Percentiles rank a stretch among this genome's conserved stretches.
These are phyloP conservation scores for Acanthamoeba pearcei DNA, from an alignment of 208 protist species.

Conservation along the genomic window DNA sequence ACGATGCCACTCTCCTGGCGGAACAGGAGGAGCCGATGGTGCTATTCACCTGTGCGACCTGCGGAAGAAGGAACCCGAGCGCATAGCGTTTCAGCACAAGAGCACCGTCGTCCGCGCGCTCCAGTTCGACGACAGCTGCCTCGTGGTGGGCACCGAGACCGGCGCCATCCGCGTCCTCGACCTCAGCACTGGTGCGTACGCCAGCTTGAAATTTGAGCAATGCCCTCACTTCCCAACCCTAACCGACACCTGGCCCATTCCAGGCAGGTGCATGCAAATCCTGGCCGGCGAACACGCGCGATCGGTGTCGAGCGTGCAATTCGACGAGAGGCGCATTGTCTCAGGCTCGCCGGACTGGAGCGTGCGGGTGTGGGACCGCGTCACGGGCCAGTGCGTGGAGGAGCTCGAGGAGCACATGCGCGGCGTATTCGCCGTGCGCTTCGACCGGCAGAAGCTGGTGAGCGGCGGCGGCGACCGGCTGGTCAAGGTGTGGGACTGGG, in stretches of 20 bases:
- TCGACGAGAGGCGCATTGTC: conserved; percentile 7
- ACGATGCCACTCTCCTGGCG: not conserved
- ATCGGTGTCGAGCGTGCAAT: conserved; percentile 49
- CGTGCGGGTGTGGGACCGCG: conserved; percentile 64
- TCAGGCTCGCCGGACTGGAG: conserved; percentile 69
- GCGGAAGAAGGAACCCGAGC: conserved; percentile 31
- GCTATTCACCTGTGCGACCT: conserved; percentile 9
- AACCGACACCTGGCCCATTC: not conserved
- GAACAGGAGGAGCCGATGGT: conserved; percentile 1
- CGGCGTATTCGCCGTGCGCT: conserved; percentile 19
- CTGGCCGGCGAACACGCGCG: not conserved
- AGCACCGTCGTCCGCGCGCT: not conserved
- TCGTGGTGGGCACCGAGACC: conserved; percentile 58
- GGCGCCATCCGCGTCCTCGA: conserved; percentile 15
- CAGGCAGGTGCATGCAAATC: conserved; percentile 10
- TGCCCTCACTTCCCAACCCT: not conserved
- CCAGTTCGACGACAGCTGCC: conserved; percentile 43
- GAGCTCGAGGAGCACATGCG: conserved; percentile 66
- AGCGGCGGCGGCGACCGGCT: conserved; percentile 56
- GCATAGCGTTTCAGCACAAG: conserved; percentile 5
- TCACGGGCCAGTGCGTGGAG: conserved; percentile 44
- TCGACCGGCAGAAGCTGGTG: conserved; percentile 63
- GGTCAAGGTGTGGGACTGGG: conserved; percentile 60
- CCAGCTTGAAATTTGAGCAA: not conserved
- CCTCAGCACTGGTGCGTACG: not conserved